A percentile compares a stretch with the other conserved stretches of the same genome.
phyloP scores from a whole-genome alignment of 2,329 filamentous ascomycete genomes.

The Celoporthe dispersa region DNA sequence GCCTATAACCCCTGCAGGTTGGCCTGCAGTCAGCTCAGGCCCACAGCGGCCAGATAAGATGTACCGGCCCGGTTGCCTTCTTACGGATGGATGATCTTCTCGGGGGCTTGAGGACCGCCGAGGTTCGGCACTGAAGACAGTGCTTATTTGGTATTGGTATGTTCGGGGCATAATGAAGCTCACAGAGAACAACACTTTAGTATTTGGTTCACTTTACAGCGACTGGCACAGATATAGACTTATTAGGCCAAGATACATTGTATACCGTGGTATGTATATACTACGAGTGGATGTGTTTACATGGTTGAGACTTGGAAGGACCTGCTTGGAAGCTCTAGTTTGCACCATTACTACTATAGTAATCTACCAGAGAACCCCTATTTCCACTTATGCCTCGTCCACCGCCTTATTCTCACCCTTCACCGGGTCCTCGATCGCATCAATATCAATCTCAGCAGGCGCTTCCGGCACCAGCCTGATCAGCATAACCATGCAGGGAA shows the following conservation, averaged over 20 bases:
- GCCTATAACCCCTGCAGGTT: background rate
- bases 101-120: background rate
- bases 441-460: constrained; percentile 26
- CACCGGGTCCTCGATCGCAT: constrained; percentile 15
- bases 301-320: background rate
- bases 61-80: background rate
- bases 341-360: background rate
- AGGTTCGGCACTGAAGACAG: background rate
- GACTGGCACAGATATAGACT: background rate
- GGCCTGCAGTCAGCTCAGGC: background rate
- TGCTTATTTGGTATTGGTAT: background rate
- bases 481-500: constrained; percentile 26
- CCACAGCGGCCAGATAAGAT: constrained; percentile 24
- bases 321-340: background rate
- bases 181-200: background rate
- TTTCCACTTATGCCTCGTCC: background rate
- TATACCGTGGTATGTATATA: too few species aligned
- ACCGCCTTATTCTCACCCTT: constrained; percentile 15
- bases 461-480: constrained; percentile 25
- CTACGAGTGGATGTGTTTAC: too few species aligned
- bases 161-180: background rate
- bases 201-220: too few species aligned
- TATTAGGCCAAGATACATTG: too few species aligned
- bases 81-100: background rate
- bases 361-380: background rate